Percentiles rank a stretch among this genome's conserved stretches.
These are phyloP conservation scores for Colletotrichum viniferum DNA, from an alignment of 2,329 filamentous ascomycete species.

Conservation along the genomic window DNA sequence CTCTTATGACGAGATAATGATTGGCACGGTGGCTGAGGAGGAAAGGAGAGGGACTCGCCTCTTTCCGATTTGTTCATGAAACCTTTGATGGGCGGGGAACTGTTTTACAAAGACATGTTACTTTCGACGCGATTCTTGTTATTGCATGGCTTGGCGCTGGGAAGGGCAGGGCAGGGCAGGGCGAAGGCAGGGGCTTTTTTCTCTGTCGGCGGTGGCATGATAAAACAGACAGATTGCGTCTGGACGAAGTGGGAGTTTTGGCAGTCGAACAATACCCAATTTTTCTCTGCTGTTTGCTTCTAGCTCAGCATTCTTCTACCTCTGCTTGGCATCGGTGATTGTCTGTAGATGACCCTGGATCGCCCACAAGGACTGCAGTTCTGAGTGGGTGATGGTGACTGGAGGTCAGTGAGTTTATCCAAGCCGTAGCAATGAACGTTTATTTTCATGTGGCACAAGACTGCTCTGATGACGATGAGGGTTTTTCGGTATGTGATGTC, in stretches of 20 bases:
- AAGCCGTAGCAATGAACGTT: not conserved
- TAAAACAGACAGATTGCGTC: not conserved
- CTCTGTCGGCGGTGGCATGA: not conserved
- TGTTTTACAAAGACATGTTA: not conserved
- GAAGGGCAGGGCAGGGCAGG: not conserved
- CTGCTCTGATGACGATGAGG: not conserved
- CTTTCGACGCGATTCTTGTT: not conserved
- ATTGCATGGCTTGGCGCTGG: not conserved
- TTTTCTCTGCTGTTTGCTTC: not conserved
- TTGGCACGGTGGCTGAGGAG: not conserved
- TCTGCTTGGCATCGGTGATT: not conserved
- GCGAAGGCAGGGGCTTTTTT: not conserved
- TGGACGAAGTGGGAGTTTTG: not conserved
- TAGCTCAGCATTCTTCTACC: not conserved
- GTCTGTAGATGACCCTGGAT: not conserved
- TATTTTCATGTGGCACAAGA: not conserved
- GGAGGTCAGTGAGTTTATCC: not conserved
- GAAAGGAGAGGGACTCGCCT: not conserved
- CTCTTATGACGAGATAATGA: constrained; percentile 20
- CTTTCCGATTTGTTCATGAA: not conserved
- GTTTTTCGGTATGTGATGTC: not conserved
- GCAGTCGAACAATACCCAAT: not conserved
- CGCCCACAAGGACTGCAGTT: not conserved
- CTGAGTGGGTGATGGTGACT: not conserved
- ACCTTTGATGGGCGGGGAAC: not conserved